Evolutionary conservation across 768 basidiomycete species (phyloP).

Genomic region (Suillus decipiens): DNA sequence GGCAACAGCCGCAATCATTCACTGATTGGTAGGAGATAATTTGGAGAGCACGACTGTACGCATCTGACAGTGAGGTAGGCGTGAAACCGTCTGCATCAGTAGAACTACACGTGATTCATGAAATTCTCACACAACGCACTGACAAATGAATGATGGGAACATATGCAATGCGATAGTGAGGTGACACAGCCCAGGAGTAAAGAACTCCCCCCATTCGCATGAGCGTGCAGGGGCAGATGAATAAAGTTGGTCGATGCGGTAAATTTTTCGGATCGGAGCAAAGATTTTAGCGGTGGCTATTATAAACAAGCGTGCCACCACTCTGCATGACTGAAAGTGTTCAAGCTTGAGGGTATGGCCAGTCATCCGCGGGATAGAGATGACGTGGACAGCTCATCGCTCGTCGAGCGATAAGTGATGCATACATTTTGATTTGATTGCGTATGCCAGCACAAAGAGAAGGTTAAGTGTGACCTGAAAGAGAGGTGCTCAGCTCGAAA

Average conservation of each 20-base stretch:
- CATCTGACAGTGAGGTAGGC: neutral
- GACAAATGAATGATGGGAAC: neutral
- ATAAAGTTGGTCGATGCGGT: neutral
- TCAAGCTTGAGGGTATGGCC: neutral
- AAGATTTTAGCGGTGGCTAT: neutral
- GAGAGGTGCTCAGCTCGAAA: neutral
- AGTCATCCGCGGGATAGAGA: neutral
- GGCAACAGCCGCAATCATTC: neutral
- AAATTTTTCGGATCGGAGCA: neutral
- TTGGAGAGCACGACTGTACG: neutral
- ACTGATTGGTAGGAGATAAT: neutral
- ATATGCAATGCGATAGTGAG: neutral
- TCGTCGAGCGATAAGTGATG: neutral
- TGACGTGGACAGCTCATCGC: constrained; percentile 5
- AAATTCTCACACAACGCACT: no score
- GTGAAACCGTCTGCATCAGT: neutral
- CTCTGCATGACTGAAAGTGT: neutral
- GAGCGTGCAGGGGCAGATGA: neutral
- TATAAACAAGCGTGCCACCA: neutral
- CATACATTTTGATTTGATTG: neutral
- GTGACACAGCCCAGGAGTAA: neutral
- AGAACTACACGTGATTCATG: neutral
- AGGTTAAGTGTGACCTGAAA: neutral
- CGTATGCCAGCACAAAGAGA: neutral
- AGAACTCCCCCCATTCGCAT: neutral